Base-by-base conservation (phyloP, 768 basidiomycete genomes). In the Tephrocybe sp. region DNA sequence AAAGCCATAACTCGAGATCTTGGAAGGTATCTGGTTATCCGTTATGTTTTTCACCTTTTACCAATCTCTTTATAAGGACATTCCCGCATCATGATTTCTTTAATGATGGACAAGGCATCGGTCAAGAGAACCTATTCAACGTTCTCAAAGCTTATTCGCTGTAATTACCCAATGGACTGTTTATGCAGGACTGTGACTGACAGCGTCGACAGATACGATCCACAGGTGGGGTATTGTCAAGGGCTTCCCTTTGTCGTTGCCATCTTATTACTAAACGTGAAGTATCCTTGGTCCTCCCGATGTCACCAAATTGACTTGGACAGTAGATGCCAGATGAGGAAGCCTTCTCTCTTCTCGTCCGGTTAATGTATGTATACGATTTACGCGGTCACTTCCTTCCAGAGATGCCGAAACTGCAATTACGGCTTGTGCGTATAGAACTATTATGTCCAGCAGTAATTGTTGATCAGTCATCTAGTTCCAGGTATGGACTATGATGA, bases 21-120 rank as follows among this genome's bases (percentile, higher is more conserved):
- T 30, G 92, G 91, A 60, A 79, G 94, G 83, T 88, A 68, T 58
- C 31, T 16, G 40, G 34, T 47, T n/a, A 49, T 20, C 40, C 39
- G 17, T 39, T 53, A 39, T 50, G 51, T 51, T 46, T 55, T 51
- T 42, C 10, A 4, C 4, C 22, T 8, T 42, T 9, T 5, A 9
- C 16, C 41, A 30, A 49, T 34, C 20, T 31, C 22, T 32, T 53
- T 26, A 12, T 46, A 19, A 89, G 92, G 65, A 99, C 97, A 3
- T 98, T 99, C 70, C 97, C 97, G 20, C 90, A 94, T 64, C 95
- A 98, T 61, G 87, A 90, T 40, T 98, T 92, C 72, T 99, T 98
- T 68, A 92, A 83, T 38, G 90, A 97, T 58, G 93, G 87, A 2
- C 89, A 90, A 60, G 97, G 96, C 8, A 87, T 95, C 22, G 97